Percentiles rank a stretch among this genome's conserved stretches.
These are phyloP conservation scores for Ceratobasidium sp. DNA, from an alignment of 1,284 basidiomycete genomes.

Conservation along the genomic window DNA sequence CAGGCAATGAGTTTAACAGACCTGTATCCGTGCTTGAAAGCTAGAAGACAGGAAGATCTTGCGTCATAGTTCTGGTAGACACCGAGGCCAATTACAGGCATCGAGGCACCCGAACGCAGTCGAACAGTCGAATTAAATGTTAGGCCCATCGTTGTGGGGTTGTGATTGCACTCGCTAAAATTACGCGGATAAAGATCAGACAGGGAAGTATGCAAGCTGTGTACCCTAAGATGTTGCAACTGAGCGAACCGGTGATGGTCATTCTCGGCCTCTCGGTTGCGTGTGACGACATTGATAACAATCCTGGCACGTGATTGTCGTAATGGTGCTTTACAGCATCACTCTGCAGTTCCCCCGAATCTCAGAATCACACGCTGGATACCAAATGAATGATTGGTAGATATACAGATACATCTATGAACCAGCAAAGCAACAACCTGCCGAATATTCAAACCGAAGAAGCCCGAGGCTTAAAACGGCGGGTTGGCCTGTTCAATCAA, in stretches of 20 bases:
- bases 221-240: too few relatives aligned
- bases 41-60: conserved; percentile 65
- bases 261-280: too few relatives aligned
- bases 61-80: conserved; percentile 75
- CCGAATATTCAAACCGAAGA: neutral
- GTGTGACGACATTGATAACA: neutral
- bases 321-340: neutral
- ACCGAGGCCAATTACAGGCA: conserved; percentile 83
- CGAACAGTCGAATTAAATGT: conserved; percentile 2
- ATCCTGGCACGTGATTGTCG: neutral
- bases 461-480: conserved; percentile 15
- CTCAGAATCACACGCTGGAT: neutral
- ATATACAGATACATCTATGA: neutral
- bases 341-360: neutral
- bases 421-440: neutral
- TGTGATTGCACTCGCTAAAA: neutral
- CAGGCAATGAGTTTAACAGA: conserved; percentile 44
- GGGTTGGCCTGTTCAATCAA: conserved; percentile 39
- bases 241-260: too few relatives aligned
- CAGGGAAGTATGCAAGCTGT: neutral
- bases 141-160: neutral
- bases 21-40: conserved; percentile 79
- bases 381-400: neutral
- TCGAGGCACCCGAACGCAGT: conserved; percentile 43
- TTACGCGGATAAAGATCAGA: neutral